These are phyloP conservation scores for Kuraishia molischiana DNA, from an alignment of 805 yeast genomes.

Conservation along the genomic window DNA sequence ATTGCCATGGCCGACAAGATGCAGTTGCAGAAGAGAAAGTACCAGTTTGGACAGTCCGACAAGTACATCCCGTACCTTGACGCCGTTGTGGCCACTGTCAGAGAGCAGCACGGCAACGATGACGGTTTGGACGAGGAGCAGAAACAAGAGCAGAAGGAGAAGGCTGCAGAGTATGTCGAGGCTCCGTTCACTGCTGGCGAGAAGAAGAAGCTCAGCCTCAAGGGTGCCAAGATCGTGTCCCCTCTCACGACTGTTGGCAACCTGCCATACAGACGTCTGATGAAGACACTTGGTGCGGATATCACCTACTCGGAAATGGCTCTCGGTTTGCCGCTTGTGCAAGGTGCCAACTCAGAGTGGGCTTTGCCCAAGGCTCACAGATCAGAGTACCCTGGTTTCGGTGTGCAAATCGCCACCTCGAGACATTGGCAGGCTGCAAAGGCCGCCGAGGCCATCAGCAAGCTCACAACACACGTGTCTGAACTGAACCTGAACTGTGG, in stretches of 20 bases:
- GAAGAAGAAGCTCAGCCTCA: constrained; percentile 63
- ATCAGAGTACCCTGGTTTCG: constrained; percentile 79
- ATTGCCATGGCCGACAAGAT: constrained; percentile 36
- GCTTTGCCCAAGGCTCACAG: constrained; percentile 87
- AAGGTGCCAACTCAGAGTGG: constrained; percentile 94
- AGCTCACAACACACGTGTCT: constrained; percentile 49
- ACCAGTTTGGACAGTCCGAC: constrained; percentile 48
- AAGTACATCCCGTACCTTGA: constrained; percentile 56
- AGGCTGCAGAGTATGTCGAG: constrained; percentile 52
- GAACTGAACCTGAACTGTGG: constrained; percentile 93
- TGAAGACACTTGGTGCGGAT: constrained; percentile 87
- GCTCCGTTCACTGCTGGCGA: constrained; percentile 72
- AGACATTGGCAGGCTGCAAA: constrained; percentile 92
- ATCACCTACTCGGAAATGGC: constrained; percentile 97
- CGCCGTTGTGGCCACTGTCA: constrained; percentile 33
- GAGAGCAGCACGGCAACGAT: constrained; percentile 12
- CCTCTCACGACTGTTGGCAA: constrained; percentile 98
- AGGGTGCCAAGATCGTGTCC: constrained; percentile 76
- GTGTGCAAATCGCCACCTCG: constrained; percentile 85
- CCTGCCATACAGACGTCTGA: constrained; percentile 86
- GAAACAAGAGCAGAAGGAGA: constrained; percentile 18
- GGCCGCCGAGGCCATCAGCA: constrained; percentile 73
- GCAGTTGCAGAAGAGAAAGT: constrained; percentile 50
- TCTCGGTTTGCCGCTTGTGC: constrained; percentile 70
- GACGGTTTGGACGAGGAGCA: constrained; percentile 14